These are phyloP conservation scores for Saccharomycopsis sp. DNA, from an alignment of 805 yeast species.

Conservation along the genomic window DNA sequence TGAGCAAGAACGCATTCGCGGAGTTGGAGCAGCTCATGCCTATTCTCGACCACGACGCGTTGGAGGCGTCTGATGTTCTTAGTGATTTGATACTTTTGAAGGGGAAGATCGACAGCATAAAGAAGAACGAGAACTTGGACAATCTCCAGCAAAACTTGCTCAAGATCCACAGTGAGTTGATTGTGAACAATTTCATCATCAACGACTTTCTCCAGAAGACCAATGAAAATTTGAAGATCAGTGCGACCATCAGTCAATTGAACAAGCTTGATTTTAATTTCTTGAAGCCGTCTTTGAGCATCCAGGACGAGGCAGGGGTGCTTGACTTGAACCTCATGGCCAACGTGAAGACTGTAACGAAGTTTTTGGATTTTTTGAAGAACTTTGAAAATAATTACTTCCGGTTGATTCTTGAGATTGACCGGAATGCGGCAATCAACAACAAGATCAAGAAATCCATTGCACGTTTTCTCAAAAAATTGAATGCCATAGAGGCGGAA, in stretches of 20 bases:
- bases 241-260: conserved; percentile 10
- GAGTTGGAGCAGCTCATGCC: conserved; percentile 11
- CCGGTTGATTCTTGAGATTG: conserved; percentile 12
- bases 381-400: conserved; percentile 17
- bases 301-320: conserved; percentile 1
- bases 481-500: conserved; percentile 12
- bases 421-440: conserved; percentile 6
- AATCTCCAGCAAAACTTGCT: conserved; percentile 8
- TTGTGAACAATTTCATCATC: conserved; percentile 18
- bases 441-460: conserved; percentile 12
- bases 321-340: conserved; percentile 10
- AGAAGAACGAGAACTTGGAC: conserved; percentile 7
- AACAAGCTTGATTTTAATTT: conserved; percentile 17
- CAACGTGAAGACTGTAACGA: conserved; percentile 4
- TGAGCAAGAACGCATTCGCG: background rate
- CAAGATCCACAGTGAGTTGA: conserved; percentile 17
- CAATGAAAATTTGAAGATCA: conserved; percentile 17
- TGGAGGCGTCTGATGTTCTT: conserved; percentile 19
- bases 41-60: conserved; percentile 13
- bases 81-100: conserved; percentile 12
- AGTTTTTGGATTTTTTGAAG: conserved; percentile 10
- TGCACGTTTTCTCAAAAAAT: conserved; percentile 5
- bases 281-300: conserved; percentile 5
- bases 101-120: conserved; percentile 13
- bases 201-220: conserved; percentile 19